phyloP scores from a whole-genome alignment of 768 basidiomycete genomes.

The Boletus patriciae region DNA sequence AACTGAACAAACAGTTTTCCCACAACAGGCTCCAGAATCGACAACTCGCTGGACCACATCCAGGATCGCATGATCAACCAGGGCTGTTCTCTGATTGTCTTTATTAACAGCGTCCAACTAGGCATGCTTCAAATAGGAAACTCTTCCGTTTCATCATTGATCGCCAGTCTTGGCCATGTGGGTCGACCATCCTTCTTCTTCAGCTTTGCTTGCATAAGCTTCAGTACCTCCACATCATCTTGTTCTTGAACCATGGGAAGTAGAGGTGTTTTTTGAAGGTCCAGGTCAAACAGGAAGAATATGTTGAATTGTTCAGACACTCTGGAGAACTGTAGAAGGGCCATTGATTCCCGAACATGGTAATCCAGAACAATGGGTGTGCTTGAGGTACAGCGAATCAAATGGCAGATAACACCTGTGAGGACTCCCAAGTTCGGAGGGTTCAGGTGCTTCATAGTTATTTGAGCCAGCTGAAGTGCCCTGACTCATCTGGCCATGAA shows the following conservation, averaged over 20 bases:
- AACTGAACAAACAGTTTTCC: too few relatives aligned
- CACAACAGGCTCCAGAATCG: too few relatives aligned
- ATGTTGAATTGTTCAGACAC: constrained; percentile 1
- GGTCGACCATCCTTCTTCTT: not conserved
- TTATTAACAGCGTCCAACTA: too few relatives aligned
- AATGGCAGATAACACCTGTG: constrained; percentile 6
- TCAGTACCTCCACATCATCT: not conserved
- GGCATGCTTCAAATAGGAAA: too few relatives aligned
- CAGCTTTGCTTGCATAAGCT: not conserved
- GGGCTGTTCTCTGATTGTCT: too few relatives aligned
- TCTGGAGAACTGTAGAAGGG: constrained; percentile 2
- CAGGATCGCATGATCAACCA: too few relatives aligned
- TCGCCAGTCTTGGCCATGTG: too few relatives aligned
- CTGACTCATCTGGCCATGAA: not conserved
- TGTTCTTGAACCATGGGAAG: not conserved
- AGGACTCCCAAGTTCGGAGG: constrained; percentile 11
- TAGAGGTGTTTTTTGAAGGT: not conserved
- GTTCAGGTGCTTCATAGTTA: not conserved
- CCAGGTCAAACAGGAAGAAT: constrained; percentile 7
- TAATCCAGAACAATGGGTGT: constrained; percentile 8
- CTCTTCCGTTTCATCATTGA: too few relatives aligned
- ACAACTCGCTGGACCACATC: too few relatives aligned
- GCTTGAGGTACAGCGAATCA: constrained; percentile 1
- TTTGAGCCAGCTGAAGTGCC: constrained; percentile 4
- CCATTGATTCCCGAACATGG: constrained; percentile 13